phyloP scores from a whole-genome alignment of 2,329 filamentous ascomycete genomes.

The Colletotrichum sp. region DNA sequence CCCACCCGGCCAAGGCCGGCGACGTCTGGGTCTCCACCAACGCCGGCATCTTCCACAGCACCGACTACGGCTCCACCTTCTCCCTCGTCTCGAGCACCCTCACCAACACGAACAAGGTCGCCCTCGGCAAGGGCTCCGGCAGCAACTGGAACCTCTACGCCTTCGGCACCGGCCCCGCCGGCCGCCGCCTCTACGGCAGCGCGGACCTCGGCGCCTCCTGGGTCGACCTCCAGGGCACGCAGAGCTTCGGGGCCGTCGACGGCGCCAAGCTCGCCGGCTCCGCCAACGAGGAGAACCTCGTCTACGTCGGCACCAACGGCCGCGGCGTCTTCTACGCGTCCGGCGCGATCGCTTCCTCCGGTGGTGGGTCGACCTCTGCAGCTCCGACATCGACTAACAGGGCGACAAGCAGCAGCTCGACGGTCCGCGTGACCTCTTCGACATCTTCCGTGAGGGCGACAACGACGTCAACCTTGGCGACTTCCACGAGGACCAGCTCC shows the following conservation, averaged over 20 bases:
- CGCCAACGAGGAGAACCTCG: slow-evolving; percentile 47
- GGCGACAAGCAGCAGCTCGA: background rate
- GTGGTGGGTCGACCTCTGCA: background rate
- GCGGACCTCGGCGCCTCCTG: slow-evolving; percentile 47
- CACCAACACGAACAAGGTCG: slow-evolving; percentile 46
- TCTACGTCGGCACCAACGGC: slow-evolving; percentile 57
- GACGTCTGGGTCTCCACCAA: slow-evolving; percentile 65
- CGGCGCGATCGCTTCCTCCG: slow-evolving; percentile 12
- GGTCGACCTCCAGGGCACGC: slow-evolving; percentile 53
- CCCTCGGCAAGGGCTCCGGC: slow-evolving; percentile 46
- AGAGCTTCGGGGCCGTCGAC: slow-evolving; percentile 51
- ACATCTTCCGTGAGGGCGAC: background rate
- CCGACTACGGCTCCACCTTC: slow-evolving; percentile 56
- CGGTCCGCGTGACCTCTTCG: background rate
- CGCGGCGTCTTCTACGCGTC: slow-evolving; percentile 46
- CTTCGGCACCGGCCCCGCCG: slow-evolving; percentile 47
- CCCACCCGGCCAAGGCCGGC: slow-evolving; percentile 63
- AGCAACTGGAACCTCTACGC: slow-evolving; percentile 52
- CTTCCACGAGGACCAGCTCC: slow-evolving; percentile 8
- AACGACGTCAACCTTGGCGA: background rate
- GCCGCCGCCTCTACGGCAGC: slow-evolving; percentile 50
- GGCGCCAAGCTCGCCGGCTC: slow-evolving; percentile 47
- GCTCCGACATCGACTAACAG: background rate
- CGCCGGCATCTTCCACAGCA: slow-evolving; percentile 58
- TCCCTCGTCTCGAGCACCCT: slow-evolving; percentile 39